These are phyloP conservation scores for Eucalyptus fibrosa DNA, from an alignment of 345 rosid genomes.

Conservation along the genomic window DNA sequence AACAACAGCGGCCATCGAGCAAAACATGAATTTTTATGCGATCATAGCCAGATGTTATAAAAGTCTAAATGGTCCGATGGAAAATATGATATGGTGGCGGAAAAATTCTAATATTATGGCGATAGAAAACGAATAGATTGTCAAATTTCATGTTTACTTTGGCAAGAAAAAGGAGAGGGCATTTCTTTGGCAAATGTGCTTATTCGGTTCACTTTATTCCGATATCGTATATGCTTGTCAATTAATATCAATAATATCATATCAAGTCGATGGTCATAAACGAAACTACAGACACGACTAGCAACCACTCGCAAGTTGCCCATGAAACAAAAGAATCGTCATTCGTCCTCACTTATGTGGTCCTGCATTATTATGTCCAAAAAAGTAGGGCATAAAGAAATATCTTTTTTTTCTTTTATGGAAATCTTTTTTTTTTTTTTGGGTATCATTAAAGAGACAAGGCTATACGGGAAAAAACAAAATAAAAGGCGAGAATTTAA, in stretches of 20 bases:
- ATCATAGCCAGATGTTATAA: not conserved
- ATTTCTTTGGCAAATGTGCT: not conserved
- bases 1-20: not conserved
- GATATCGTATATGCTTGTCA: not conserved
- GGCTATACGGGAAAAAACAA: not conserved
- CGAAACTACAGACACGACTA: not conserved
- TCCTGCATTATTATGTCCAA: not conserved
- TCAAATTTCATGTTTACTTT: not conserved
- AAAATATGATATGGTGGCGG: accelerated
- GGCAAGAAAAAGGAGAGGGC: not conserved
- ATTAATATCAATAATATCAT: not conserved
- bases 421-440: not conserved
- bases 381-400: not conserved
- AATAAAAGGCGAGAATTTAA: not conserved
- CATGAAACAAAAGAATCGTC: not conserved
- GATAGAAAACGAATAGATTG: not conserved
- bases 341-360: not conserved
- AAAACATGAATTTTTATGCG: not conserved
- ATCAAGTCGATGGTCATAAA: not conserved
- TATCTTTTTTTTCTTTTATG: not conserved
- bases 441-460: not conserved
- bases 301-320: not conserved
- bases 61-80: not conserved
- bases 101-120: not conserved
- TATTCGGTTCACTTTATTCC: not conserved